A percentile compares a stretch with the other conserved stretches of the same genome.
These are phyloP conservation scores for Kappamyces sp. DNA, from an alignment of 192 early-diverging fungal species.

Conservation along the genomic window DNA sequence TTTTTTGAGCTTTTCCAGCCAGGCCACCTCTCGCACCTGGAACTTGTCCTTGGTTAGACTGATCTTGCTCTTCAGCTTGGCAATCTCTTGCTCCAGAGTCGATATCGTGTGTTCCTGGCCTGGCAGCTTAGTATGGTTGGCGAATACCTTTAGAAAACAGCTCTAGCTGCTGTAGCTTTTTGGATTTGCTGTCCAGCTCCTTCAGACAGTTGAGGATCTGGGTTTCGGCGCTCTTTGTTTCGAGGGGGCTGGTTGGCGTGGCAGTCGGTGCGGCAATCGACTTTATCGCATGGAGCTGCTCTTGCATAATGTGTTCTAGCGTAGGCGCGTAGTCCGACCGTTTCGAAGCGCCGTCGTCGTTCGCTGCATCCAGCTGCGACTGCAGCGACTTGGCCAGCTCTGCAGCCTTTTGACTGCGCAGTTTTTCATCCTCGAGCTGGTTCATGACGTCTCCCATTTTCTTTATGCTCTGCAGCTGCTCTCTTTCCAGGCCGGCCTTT, in stretches of 20 bases:
- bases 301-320: not conserved
- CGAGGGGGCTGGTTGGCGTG: not conserved
- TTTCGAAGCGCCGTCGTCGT: not conserved
- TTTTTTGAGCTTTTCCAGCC: not conserved
- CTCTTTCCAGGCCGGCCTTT: not conserved
- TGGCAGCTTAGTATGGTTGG: not conserved
- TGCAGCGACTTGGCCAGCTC: conserved; percentile 17
- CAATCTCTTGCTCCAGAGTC: not conserved
- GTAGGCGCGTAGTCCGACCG: not conserved
- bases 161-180: not conserved
- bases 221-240: not conserved
- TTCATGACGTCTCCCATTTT: conserved; percentile 3
- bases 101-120: not conserved
- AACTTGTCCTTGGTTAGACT: conserved; percentile 8
- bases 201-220: not conserved
- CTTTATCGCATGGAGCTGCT: not conserved
- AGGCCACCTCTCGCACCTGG: conserved; percentile 1
- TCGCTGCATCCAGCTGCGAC: not conserved
- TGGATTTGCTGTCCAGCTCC: not conserved
- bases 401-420: conserved; percentile 13
- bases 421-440: conserved; percentile 12
- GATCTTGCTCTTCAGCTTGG: not conserved
- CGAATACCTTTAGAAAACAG: conserved; percentile 1
- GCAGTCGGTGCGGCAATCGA: not conserved
- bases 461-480: not conserved